Conservation (phyloP, 768 basidiomycete genomes). For the Neoboletus magnificus region DNA sequence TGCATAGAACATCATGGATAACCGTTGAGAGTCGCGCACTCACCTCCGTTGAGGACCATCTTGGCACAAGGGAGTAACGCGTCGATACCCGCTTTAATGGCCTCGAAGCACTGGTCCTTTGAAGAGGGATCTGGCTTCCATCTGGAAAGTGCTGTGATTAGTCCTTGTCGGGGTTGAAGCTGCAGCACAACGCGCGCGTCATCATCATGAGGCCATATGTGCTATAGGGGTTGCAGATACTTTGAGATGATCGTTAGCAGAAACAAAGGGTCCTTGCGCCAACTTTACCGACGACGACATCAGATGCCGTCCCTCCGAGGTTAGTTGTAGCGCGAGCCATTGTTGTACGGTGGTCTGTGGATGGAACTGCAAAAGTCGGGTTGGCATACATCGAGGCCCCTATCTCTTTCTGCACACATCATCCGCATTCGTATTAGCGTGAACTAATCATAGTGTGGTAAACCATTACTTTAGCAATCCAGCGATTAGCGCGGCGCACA, state of each 20-base stretch:
- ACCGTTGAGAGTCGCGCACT: background rate
- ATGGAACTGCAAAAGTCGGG: no score
- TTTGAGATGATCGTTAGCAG: no score
- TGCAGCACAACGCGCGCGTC: slow-evolving; percentile 40
- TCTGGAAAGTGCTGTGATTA: slow-evolving; percentile 10
- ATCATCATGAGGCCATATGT: slow-evolving; percentile 61
- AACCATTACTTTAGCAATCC: no score
- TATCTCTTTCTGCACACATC: background rate
- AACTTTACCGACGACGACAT: slow-evolving; percentile 37
- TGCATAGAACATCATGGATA: background rate
- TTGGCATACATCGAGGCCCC: background rate
- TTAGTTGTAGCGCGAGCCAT: slow-evolving; percentile 34
- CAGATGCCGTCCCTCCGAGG: slow-evolving; percentile 39
- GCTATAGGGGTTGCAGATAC: slow-evolving; percentile 23
- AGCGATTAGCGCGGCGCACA: no score
- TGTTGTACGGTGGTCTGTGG: no score
- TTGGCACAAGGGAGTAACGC: slow-evolving; percentile 42
- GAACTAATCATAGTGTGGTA: background rate
- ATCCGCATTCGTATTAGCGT: background rate
- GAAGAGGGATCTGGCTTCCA: slow-evolving; percentile 46
- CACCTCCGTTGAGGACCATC: slow-evolving; percentile 50
- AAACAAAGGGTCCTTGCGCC: slow-evolving; percentile 31
- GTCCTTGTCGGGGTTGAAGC: background rate
- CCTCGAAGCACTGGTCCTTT: slow-evolving; percentile 59
- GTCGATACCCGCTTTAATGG: slow-evolving; percentile 54